These are phyloP conservation scores for Abrus precatorius DNA, from an alignment of 306 rosid species.

Conservation along the genomic window DNA sequence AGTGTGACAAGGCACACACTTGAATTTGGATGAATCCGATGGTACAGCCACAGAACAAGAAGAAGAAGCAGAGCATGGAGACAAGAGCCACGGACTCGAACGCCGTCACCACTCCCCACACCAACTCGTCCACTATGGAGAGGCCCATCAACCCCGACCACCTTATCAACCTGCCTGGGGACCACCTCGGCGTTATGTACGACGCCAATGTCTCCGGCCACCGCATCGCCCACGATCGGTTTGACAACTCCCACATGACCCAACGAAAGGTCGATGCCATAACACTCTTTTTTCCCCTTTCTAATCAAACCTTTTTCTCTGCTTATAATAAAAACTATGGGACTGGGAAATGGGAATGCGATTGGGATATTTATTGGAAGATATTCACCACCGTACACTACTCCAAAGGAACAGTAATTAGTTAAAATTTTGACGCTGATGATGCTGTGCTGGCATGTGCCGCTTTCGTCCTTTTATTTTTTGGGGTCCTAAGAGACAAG, in stretches of 20 bases:
- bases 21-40: conserved; percentile 36
- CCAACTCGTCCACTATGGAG: conserved; percentile 71
- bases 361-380: neutral
- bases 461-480: too few relatives aligned
- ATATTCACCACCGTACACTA: too few relatives aligned
- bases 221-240: conserved; percentile 47
- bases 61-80: conserved; percentile 88
- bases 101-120: conserved; percentile 81
- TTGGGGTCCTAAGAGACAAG: neutral
- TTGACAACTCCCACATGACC: conserved; percentile 35
- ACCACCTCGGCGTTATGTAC: conserved; percentile 50
- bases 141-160: conserved; percentile 57
- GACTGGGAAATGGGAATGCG: too few relatives aligned
- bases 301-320: too few relatives aligned
- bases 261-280: conserved; percentile 57
- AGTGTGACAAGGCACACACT: neutral
- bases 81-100: conserved; percentile 79
- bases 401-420: too few relatives aligned
- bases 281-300: too few relatives aligned
- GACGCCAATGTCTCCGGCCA: conserved; percentile 59
- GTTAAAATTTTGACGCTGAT: too few relatives aligned
- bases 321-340: too few relatives aligned
- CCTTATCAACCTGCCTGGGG: conserved; percentile 51
- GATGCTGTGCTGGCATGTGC: too few relatives aligned
- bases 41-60: conserved; percentile 85